Conservation (phyloP, 73 alveolate species). For the Paramecium caudatum region DNA sequence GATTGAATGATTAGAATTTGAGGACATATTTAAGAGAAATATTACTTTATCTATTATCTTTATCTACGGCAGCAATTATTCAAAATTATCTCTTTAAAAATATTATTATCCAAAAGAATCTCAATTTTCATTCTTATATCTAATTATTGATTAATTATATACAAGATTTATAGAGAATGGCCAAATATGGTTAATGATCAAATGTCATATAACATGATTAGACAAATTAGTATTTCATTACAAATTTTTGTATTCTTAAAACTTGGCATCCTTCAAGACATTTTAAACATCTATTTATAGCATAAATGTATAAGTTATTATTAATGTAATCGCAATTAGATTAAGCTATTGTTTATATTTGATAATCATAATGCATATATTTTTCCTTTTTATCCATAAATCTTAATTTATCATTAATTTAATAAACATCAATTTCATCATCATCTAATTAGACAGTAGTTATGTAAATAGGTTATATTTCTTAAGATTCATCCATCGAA, state of each 20-base stretch:
- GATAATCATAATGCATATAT: neutral
- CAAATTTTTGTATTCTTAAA: neutral
- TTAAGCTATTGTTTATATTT: neutral
- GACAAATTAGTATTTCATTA: neutral
- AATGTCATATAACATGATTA: neutral
- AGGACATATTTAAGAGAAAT: too few species aligned
- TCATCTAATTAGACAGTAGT: constrained; percentile 2
- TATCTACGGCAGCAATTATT: neutral
- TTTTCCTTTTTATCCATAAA: neutral
- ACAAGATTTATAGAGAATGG: too few species aligned
- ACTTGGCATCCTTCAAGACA: neutral
- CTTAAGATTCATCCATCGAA: constrained; percentile 38
- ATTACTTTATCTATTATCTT: too few species aligned
- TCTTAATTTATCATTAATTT: neutral
- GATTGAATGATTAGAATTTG: too few species aligned
- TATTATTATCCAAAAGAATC: too few species aligned
- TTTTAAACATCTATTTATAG: neutral
- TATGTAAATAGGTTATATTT: neutral
- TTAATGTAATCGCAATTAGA: neutral
- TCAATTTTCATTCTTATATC: neutral
- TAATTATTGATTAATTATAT: too few species aligned
- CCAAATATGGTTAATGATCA: neutral
- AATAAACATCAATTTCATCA: constrained; percentile 4
- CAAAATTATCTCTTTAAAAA: neutral
- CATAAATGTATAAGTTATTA: neutral